Evolutionary conservation across 75 land plant genomes (phyloP).

Genomic region (Picea sitchensis): DNA sequence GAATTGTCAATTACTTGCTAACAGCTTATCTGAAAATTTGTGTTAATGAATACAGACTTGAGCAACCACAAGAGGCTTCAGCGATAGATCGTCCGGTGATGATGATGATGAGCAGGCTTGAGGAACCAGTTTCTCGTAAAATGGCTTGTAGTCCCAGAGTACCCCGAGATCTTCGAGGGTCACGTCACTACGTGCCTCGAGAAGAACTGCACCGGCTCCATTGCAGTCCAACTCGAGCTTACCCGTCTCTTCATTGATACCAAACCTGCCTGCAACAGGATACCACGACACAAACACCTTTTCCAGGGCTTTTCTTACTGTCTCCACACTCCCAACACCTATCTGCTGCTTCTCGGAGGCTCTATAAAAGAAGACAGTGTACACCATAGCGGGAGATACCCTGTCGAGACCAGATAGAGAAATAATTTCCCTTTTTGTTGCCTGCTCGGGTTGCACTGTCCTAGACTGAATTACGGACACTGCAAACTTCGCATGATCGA

Average conservation of each 20-base stretch:
- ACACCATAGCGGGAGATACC: slow-evolving; percentile 1
- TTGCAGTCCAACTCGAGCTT: slow-evolving; percentile 14
- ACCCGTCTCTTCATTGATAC: slow-evolving; percentile 3
- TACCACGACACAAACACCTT: slow-evolving; percentile 12
- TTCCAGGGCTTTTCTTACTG: background rate
- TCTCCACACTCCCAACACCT: background rate
- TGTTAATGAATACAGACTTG: slow-evolving; percentile 1
- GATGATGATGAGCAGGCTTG: background rate
- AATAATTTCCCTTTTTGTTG: background rate
- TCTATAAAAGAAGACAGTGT: slow-evolving; percentile 11
- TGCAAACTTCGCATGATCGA: background rate
- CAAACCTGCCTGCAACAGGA: slow-evolving; percentile 14
- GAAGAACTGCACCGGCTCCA: background rate
- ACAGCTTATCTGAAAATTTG: too few relatives aligned
- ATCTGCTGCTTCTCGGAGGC: background rate
- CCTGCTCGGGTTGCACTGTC: background rate
- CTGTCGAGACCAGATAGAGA: slow-evolving; percentile 9
- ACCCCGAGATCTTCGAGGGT: background rate
- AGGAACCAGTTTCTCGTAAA: slow-evolving; percentile 3
- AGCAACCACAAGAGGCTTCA: background rate
- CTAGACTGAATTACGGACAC: background rate
- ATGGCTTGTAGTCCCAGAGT: background rate
- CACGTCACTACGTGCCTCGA: slow-evolving; percentile 7
- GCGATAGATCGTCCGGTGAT: background rate
- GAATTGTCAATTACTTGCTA: too few relatives aligned